Percentiles rank a stretch among this genome's conserved stretches.
These are phyloP conservation scores for Globisporangium cylindrosporum DNA, from an alignment of 352 stramenopile genomes.

Conservation along the genomic window DNA sequence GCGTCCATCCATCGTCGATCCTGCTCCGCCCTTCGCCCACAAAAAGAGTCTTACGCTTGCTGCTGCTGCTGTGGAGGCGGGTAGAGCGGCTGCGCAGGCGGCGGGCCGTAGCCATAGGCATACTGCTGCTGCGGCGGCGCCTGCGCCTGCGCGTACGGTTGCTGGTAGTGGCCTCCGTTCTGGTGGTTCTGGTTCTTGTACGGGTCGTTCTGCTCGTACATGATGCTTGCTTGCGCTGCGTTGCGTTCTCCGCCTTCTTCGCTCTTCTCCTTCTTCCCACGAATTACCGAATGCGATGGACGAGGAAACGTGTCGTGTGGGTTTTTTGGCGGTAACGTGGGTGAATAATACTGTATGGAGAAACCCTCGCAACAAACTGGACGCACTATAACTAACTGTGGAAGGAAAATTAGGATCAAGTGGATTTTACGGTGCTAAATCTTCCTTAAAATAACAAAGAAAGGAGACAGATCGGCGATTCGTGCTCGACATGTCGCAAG, in stretches of 20 bases:
- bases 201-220: constrained; percentile 34
- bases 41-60: constrained; percentile 15
- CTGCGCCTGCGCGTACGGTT: constrained; percentile 23
- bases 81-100: constrained; percentile 18
- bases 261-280: not conserved
- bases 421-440: not conserved
- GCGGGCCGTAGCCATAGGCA: constrained; percentile 16
- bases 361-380: not conserved
- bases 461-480: not conserved
- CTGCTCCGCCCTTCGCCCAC: not conserved
- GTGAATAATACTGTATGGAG: not conserved
- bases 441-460: not conserved
- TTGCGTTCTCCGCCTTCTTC: not conserved
- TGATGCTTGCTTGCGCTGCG: not conserved
- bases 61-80: constrained; percentile 12
- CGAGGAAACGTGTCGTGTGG: not conserved
- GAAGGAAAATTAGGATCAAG: not conserved
- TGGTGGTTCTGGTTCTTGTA: constrained; percentile 26
- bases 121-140: not conserved
- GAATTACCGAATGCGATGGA: constrained; percentile 5
- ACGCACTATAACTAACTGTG: too few relatives aligned
- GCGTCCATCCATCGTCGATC: not conserved
- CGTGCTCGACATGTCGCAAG: not conserved
- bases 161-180: constrained; percentile 17
- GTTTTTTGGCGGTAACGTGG: not conserved